phyloP scores from a whole-genome alignment of 2,329 filamentous ascomycete species.

The Cadophora malorum region DNA sequence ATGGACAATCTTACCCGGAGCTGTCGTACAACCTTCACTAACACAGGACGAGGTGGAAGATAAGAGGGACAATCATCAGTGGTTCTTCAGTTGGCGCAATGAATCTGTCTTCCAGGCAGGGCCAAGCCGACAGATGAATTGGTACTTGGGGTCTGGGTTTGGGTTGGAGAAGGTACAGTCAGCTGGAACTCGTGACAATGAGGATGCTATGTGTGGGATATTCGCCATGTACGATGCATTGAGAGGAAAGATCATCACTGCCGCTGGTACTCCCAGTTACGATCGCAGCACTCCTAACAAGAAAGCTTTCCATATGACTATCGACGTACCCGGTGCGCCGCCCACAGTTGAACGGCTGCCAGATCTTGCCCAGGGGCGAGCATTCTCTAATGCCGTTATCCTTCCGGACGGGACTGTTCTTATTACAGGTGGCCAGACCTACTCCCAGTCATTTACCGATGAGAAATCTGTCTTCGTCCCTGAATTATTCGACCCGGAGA shows the following conservation, averaged over 20 bases:
- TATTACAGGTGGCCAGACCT: not conserved
- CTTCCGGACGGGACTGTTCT: not conserved
- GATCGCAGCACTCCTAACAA: not conserved
- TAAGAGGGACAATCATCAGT: not conserved
- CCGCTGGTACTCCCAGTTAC: not conserved
- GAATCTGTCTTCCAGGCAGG: not conserved
- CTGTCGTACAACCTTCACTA: not conserved
- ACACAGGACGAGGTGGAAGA: not conserved
- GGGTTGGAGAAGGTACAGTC: not conserved
- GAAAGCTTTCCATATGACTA: not conserved
- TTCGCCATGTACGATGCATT: not conserved
- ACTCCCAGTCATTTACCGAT: not conserved
- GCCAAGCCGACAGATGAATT: not conserved
- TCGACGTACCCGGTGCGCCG: not conserved
- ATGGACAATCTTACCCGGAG: not conserved
- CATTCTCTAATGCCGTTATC: not conserved
- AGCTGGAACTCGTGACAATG: not conserved
- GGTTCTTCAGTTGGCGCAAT: not conserved
- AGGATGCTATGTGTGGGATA: not conserved
- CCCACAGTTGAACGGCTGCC: not conserved
- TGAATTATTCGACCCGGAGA: not conserved
- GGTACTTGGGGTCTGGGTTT: not conserved
- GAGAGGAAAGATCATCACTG: not conserved
- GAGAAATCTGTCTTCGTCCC: not conserved
- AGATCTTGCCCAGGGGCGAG: not conserved